A percentile compares a stretch with the other conserved stretches of the same genome.
Conservation (phyloP, 2,329 filamentous ascomycete genomes). For the Seiridium unicorne region DNA sequence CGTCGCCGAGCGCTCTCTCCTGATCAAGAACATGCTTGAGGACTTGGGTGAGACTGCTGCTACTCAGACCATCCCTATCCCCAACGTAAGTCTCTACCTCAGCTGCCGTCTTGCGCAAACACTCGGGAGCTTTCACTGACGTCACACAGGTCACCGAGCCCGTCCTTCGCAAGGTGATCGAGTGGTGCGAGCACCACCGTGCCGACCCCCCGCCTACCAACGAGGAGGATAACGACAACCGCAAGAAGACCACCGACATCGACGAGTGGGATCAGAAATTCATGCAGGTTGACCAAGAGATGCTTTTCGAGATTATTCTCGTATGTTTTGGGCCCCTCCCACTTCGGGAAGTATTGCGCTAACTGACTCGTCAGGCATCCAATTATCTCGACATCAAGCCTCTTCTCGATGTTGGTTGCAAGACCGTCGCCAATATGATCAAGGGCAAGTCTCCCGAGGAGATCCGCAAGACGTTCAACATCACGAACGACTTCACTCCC, state of each 20-base stretch:
- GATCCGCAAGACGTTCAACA: constrained; percentile 99
- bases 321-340: constrained; percentile 50
- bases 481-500: constrained; percentile 97
- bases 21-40: constrained; percentile 98
- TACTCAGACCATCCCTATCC: constrained; percentile 78
- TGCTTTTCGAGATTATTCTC: constrained; percentile 99
- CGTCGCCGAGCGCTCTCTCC: constrained; percentile 85
- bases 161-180: constrained; percentile 92
- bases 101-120: neutral
- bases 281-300: constrained; percentile 99
- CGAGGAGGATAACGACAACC: constrained; percentile 89
- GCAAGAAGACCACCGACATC: constrained; percentile 98
- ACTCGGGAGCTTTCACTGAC: too few relatives aligned
- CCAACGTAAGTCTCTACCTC: constrained; percentile 58
- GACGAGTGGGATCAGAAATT: constrained; percentile 99
- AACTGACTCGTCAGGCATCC: constrained; percentile 62
- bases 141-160: constrained; percentile 75
- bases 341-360: constrained; percentile 12
- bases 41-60: constrained; percentile 72
- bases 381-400: constrained; percentile 99
- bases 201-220: constrained; percentile 77
- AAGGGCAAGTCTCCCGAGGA: constrained; percentile 99
- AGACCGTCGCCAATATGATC: constrained; percentile 99
- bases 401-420: constrained; percentile 95
- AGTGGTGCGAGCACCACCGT: constrained; percentile 97